Conservation (phyloP, 176 grass and related monocot genomes). For the Triticum timopheevii region DNA sequence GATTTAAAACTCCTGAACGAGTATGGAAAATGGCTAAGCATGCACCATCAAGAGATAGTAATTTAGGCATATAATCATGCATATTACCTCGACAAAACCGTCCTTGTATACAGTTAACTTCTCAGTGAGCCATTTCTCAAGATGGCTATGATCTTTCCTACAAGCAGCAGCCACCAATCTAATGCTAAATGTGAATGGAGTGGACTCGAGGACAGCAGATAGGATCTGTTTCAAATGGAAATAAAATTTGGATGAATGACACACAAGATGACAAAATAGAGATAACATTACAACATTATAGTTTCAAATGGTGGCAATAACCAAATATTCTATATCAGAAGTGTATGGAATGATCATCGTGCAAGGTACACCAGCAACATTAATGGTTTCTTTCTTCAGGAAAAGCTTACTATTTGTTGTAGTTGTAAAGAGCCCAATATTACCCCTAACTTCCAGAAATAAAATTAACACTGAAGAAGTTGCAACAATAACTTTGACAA, state of each 20-base stretch:
- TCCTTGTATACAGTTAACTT: conserved; percentile 59
- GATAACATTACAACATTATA: background rate
- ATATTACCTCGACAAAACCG: conserved; percentile 71
- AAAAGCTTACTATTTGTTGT: background rate
- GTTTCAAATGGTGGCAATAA: background rate
- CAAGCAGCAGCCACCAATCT: conserved; percentile 55
- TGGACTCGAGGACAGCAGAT: conserved; percentile 50
- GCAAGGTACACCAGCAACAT: background rate
- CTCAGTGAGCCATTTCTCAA: conserved; percentile 85
- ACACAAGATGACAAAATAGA: conserved; percentile 3
- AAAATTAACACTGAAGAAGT: conserved; percentile 18
- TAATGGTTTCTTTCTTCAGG: background rate
- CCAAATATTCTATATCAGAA: conserved; percentile 10
- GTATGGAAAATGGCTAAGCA: conserved; percentile 1
- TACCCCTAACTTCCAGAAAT: background rate
- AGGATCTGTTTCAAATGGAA: conserved; percentile 63
- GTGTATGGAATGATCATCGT: background rate
- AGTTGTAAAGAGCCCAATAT: background rate
- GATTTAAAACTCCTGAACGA: conserved; percentile 17
- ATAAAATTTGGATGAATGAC: conserved; percentile 20
- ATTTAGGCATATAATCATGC: conserved; percentile 9
- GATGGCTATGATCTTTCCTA: conserved; percentile 63
- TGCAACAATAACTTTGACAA: background rate
- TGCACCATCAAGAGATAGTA: conserved; percentile 11
- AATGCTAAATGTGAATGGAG: conserved; percentile 64